phyloP scores from a whole-genome alignment of 148 eudicot species.

The Pouteria glomerata region DNA sequence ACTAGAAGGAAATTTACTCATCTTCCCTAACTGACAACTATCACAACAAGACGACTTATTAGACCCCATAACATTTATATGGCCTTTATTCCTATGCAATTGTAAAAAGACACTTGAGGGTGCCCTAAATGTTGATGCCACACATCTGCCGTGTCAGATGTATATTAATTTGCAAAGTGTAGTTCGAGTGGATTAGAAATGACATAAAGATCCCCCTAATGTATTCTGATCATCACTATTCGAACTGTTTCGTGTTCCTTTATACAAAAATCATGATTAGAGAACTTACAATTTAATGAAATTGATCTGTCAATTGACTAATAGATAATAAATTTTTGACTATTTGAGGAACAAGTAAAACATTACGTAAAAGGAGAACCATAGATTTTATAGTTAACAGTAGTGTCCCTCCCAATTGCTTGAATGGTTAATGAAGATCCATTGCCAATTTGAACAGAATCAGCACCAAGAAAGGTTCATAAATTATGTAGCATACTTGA shows the following conservation, averaged over 20 bases:
- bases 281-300: neutral
- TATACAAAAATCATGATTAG: neutral
- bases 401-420: neutral
- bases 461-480: neutral
- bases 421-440: neutral
- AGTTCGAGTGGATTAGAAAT: neutral
- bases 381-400: neutral
- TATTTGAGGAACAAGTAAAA: neutral
- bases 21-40: constrained; percentile 1
- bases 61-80: neutral
- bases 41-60: neutral
- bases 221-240: neutral
- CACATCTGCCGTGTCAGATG: neutral
- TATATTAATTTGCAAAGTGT: neutral
- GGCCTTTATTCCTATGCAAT: neutral
- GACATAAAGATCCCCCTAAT: neutral
- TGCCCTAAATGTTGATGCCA: neutral
- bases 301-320: no score
- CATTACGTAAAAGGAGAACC: neutral
- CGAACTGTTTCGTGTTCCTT: neutral
- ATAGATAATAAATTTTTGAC: neutral
- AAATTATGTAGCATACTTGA: neutral
- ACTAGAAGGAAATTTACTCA: neutral
- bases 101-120: neutral
- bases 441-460: neutral